A percentile compares a stretch with the other conserved stretches of the same genome.
phyloP scores from a whole-genome alignment of 495 filamentous ascomycete species.

The Pseudotulostoma volvatum region DNA sequence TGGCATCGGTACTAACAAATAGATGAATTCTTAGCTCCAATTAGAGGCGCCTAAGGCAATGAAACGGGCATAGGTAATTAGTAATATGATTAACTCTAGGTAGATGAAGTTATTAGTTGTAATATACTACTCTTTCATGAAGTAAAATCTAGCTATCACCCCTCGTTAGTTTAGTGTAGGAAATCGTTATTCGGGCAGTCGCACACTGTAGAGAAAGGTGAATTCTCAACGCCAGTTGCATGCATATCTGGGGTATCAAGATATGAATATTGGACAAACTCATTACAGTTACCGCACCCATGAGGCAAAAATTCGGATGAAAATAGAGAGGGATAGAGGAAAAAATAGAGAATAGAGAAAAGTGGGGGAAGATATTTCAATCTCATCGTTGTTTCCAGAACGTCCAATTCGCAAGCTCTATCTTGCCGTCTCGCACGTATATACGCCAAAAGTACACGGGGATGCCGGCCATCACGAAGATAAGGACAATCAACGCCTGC shows the following conservation, averaged over 20 bases:
- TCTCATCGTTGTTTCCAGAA: slow-evolving; percentile 38
- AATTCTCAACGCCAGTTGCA: slow-evolving; percentile 1
- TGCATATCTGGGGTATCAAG: no score
- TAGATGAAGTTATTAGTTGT: no score
- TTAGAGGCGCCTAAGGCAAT: no score
- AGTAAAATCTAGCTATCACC: no score
- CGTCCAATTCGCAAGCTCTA: slow-evolving; percentile 37
- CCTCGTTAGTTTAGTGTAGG: no score
- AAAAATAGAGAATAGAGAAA: neutral
- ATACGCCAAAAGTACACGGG: slow-evolving; percentile 83
- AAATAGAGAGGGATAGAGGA: neutral
- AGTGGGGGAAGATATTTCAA: neutral
- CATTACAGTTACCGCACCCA: no score
- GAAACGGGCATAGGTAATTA: no score
- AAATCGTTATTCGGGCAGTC: neutral
- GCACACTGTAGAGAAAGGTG: slow-evolving; percentile 1
- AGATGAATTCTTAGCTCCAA: no score
- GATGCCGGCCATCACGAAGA: slow-evolving; percentile 66
- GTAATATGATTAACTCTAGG: no score
- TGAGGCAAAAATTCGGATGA: no score
- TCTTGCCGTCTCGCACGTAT: slow-evolving; percentile 34
- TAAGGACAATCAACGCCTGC: slow-evolving; percentile 72
- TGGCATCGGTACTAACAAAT: no score
- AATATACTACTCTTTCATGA: no score
- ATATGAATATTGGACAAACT: neutral